A percentile compares a stretch with the other conserved stretches of the same genome.
phyloP scores from a whole-genome alignment of 371 early-diverging fungal genomes.

The Saksenaea oblongispora region DNA sequence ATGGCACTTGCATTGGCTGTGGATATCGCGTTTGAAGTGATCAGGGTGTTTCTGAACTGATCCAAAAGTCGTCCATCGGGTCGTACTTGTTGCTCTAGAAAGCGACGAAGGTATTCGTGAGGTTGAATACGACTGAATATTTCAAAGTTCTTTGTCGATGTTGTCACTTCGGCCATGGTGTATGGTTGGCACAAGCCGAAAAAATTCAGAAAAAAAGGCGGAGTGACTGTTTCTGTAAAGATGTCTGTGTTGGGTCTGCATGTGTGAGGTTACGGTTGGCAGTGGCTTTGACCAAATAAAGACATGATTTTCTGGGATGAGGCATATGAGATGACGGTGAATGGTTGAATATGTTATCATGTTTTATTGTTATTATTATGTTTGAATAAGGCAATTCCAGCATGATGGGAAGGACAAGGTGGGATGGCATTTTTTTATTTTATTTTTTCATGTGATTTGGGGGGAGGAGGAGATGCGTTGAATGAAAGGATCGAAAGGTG shows the following conservation, averaged over 20 bases:
- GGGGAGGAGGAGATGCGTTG: neutral
- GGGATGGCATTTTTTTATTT: slow-evolving; percentile 1
- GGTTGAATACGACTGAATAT: slow-evolving; percentile 81
- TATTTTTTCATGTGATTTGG: neutral
- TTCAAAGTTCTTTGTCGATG: slow-evolving; percentile 37
- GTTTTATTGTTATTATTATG: no score
- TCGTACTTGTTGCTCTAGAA: slow-evolving; percentile 75
- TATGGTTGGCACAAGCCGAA: neutral
- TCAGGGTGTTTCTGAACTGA: slow-evolving; percentile 63
- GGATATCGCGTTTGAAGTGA: slow-evolving; percentile 70
- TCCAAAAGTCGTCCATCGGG: slow-evolving; percentile 80
- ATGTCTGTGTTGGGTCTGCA: neutral
- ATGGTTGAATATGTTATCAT: no score
- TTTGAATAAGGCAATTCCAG: neutral
- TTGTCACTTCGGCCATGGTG: slow-evolving; percentile 8
- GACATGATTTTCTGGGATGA: no score
- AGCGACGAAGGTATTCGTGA: slow-evolving; percentile 83
- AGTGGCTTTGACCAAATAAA: no score
- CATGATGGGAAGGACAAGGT: neutral
- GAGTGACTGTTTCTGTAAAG: neutral
- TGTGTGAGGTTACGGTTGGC: neutral
- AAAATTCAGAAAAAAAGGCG: neutral
- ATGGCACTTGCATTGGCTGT: slow-evolving; percentile 88
- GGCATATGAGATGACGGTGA: no score
- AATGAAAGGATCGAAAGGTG: neutral